Conservation (phyloP, 2,329 filamentous ascomycete species). For the Colletotrichum paranaense region DNA sequence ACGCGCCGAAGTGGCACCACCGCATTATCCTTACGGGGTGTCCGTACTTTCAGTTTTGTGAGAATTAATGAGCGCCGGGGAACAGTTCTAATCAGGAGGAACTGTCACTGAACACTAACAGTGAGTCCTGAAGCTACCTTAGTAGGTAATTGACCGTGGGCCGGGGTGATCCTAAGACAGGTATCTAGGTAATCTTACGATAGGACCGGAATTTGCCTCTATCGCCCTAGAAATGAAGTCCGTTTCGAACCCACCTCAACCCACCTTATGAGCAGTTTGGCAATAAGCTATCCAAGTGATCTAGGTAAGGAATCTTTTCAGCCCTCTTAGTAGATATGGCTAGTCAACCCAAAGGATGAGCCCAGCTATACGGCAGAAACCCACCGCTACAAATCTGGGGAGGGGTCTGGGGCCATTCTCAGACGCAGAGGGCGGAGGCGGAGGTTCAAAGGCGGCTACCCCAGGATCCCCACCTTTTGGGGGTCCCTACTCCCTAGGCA, state of each 20-base stretch:
- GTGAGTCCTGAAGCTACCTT: too few species aligned
- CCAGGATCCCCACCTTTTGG: conserved; percentile 33
- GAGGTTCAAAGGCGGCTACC: conserved; percentile 31
- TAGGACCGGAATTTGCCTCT: background rate
- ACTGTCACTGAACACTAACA: background rate
- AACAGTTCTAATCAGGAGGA: background rate
- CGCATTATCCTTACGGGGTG: background rate
- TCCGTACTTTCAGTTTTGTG: background rate
- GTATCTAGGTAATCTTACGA: background rate
- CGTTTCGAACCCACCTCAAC: background rate
- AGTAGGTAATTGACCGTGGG: too few species aligned
- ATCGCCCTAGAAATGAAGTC: background rate
- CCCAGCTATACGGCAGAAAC: background rate
- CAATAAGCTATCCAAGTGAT: background rate
- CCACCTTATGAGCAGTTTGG: background rate
- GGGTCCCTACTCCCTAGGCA: conserved; percentile 22
- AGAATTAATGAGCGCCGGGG: background rate
- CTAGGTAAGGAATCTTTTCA: too few species aligned
- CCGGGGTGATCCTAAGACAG: background rate
- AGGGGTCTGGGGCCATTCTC: conserved; percentile 2
- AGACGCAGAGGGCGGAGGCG: conserved; percentile 30
- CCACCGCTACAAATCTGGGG: background rate
- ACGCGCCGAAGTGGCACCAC: conserved; percentile 22
- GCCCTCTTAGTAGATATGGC: too few species aligned
- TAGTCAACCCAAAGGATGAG: too few species aligned